Conservation (phyloP, 1,139 yeast species). For the Hanseniaspora gamundiae region DNA sequence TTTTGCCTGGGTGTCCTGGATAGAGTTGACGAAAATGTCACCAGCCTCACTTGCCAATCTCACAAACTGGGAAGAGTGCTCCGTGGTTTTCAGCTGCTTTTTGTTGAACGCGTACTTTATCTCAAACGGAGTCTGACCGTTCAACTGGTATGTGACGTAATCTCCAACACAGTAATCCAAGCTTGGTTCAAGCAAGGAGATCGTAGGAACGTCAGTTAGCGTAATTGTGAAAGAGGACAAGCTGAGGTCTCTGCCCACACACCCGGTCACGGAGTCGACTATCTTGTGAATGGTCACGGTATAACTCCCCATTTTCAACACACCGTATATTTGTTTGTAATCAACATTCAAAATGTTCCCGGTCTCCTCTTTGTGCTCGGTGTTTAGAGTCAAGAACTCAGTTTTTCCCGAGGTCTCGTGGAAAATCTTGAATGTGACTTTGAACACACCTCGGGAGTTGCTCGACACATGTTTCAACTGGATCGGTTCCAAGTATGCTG, state of each 20-base stretch:
- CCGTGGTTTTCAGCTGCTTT: constrained; percentile 44
- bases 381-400: constrained; percentile 27
- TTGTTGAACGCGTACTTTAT: constrained; percentile 66
- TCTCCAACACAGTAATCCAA: constrained; percentile 83
- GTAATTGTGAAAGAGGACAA: constrained; percentile 30
- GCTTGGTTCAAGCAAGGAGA: constrained; percentile 32
- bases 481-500: constrained; percentile 35
- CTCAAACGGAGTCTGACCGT: constrained; percentile 71
- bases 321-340: constrained; percentile 30
- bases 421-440: constrained; percentile 38
- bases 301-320: constrained; percentile 43
- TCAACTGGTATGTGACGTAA: constrained; percentile 59
- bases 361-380: constrained; percentile 22
- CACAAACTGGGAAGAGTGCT: constrained; percentile 42
- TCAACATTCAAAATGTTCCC: constrained; percentile 16
- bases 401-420: constrained; percentile 42
- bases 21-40: constrained; percentile 46
- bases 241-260: constrained; percentile 32
- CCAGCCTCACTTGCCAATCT: constrained; percentile 82
- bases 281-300: constrained; percentile 44
- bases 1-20: constrained; percentile 65
- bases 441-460: constrained; percentile 54
- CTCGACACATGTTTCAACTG: constrained; percentile 27
- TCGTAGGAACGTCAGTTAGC: constrained; percentile 68
- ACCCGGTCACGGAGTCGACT: constrained; percentile 54